Evolutionary conservation across 148 eudicot genomes (phyloP), one percentile per base, ranked within the genome.

Genomic region (Chenopodium quinoa): DNA sequence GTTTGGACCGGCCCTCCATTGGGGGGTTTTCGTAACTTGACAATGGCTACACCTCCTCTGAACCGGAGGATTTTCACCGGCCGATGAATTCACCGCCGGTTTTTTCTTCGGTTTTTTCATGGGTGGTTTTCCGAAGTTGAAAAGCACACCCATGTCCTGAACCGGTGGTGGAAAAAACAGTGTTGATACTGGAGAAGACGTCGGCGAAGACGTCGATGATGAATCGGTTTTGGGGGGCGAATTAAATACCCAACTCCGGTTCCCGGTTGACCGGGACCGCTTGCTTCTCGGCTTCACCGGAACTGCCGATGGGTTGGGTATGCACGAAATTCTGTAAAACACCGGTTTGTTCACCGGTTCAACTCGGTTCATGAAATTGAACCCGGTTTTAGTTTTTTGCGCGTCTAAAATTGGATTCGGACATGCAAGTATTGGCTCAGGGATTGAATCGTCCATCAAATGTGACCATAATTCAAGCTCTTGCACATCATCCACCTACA

Each of bases 1-100:
- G 17, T 85, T 78, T 6, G 98, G 98, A n/a, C 98, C 98, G 82
- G 93, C 87, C 64, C 98, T 82, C 98, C 98, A 94, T 79, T 92
- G 98, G 0, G 98, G 98, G 20, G 98, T 94, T 79, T 92, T 94
- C 75, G 91, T 93, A 40, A 91, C 97, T 52, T 79, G 91, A 25
- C 99, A 92, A 48, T 91, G 92, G 62, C 78, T 92, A 76, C 97
- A 92, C 77, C 94, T 83, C 37, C 98, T 87, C 47, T 80, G 90
- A n/a, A 81, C 78, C 75, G 79, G 20, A 4, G 79, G 25, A 1
- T 60, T 80, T 16, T 82, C 83, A 5, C 76, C 64, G 31, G 44
- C 34, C 7, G 48, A 72, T 14, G 68, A 3, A 20, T 7, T 12
- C 2, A 11, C 4, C 0, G 66, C 87, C 76, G 84, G 83, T 63